Conservation (phyloP, 2,329 filamentous ascomycete genomes). For the Plectosphaerella cucumerina region DNA sequence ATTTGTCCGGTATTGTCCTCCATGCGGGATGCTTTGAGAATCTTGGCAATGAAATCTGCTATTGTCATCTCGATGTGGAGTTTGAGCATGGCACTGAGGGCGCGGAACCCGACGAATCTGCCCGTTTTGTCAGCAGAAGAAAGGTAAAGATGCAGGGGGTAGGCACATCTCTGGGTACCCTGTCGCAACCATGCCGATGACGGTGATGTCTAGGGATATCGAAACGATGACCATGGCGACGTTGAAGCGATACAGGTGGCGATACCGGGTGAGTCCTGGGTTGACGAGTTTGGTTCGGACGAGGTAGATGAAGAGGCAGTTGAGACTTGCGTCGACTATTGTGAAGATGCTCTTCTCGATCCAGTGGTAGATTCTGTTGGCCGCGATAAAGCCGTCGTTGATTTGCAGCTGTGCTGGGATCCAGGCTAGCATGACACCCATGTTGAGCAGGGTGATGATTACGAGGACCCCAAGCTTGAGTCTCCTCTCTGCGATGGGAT, state of each 20-base stretch:
- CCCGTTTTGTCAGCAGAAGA: too few relatives aligned
- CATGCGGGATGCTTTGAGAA: slow-evolving; percentile 12
- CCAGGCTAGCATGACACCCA: slow-evolving; percentile 47
- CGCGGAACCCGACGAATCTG: slow-evolving; percentile 30
- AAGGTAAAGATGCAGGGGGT: accelerated
- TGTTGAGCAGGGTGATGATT: slow-evolving; percentile 39
- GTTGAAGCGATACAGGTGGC: slow-evolving; percentile 33
- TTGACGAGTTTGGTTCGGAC: slow-evolving; percentile 40
- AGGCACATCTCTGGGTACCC: slow-evolving; percentile 19
- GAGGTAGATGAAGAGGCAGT: slow-evolving; percentile 39
- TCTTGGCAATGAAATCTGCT: slow-evolving; percentile 41
- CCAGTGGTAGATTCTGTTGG: slow-evolving; percentile 46
- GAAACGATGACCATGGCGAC: slow-evolving; percentile 18
- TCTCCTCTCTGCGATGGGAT: slow-evolving; percentile 26
- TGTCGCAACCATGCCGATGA: slow-evolving; percentile 23
- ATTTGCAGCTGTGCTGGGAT: slow-evolving; percentile 42
- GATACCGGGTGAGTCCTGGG: slow-evolving; percentile 44
- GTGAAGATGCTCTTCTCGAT: slow-evolving; percentile 43
- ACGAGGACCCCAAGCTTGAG: slow-evolving; percentile 39
- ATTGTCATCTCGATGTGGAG: slow-evolving; percentile 48
- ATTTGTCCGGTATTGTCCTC: neutral
- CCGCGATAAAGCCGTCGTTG: slow-evolving; percentile 29
- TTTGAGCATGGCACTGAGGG: slow-evolving; percentile 42
- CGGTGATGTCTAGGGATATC: slow-evolving; percentile 19
- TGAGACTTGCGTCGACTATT: slow-evolving; percentile 39